phyloP scores from a whole-genome alignment of 2,329 filamentous ascomycete genomes.

The Rosellinia necatrix region DNA sequence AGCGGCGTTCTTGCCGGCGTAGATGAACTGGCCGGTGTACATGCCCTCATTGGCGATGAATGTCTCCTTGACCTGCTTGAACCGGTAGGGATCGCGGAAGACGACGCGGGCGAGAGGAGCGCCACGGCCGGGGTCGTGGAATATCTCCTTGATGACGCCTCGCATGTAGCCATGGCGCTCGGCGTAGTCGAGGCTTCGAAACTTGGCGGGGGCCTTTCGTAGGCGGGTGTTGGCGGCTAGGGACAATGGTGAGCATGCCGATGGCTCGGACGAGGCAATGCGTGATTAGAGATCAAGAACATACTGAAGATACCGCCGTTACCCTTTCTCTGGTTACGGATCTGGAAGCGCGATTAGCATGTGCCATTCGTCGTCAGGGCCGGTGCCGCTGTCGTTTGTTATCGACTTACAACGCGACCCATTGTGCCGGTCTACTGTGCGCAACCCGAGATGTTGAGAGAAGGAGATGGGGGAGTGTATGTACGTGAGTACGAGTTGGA shows the following conservation, averaged over 20 bases:
- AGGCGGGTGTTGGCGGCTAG: slow-evolving; percentile 82
- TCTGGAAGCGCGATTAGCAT: slow-evolving; percentile 42
- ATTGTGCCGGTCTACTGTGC: slow-evolving; percentile 42
- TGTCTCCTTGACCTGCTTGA: slow-evolving; percentile 97
- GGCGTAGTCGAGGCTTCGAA: slow-evolving; percentile 94
- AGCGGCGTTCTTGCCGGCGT: slow-evolving; percentile 97
- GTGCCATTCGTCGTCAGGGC: slow-evolving; percentile 4
- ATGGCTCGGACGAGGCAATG: slow-evolving; percentile 5
- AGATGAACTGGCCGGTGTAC: slow-evolving; percentile 99
- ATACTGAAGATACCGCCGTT: slow-evolving; percentile 44
- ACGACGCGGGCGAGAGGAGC: slow-evolving; percentile 94
- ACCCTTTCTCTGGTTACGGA: slow-evolving; percentile 63
- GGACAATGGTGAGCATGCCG: slow-evolving; percentile 29
- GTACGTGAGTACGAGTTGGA: no score
- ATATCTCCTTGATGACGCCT: slow-evolving; percentile 97
- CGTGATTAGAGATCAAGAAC: slow-evolving; percentile 27
- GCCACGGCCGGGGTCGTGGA: slow-evolving; percentile 98
- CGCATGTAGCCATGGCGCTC: slow-evolving; percentile 98
- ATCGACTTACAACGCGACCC: slow-evolving; percentile 45
- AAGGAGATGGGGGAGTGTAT: slow-evolving; percentile 29
- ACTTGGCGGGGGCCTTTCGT: slow-evolving; percentile 94
- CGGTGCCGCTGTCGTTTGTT: neutral
- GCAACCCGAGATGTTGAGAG: slow-evolving; percentile 41
- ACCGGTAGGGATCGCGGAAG: slow-evolving; percentile 98
- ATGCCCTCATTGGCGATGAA: slow-evolving; percentile 99